These are phyloP conservation scores for Aspergillus kassunensis DNA, from an alignment of 495 filamentous ascomycete genomes.

Conservation along the genomic window DNA sequence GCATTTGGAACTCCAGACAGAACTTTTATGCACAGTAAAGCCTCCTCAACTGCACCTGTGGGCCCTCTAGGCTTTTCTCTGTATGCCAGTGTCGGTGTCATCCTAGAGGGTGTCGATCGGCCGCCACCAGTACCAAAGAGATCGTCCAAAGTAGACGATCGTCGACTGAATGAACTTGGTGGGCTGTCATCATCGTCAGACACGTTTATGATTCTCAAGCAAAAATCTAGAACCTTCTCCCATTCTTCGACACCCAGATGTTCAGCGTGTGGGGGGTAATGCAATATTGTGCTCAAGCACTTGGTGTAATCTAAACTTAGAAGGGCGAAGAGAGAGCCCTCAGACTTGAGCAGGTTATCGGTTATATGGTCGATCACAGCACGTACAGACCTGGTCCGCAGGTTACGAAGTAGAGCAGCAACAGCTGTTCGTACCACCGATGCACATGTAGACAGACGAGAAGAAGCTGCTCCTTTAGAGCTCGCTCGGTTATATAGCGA, in stretches of 20 bases:
- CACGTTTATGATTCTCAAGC: slow-evolving; percentile 30
- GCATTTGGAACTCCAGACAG: slow-evolving; percentile 68
- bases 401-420: slow-evolving; percentile 58
- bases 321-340: slow-evolving; percentile 63
- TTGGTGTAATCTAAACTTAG: slow-evolving; percentile 75
- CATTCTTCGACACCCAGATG: slow-evolving; percentile 65
- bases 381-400: slow-evolving; percentile 72
- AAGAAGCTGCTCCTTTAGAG: slow-evolving; percentile 40
- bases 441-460: slow-evolving; percentile 67
- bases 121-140: slow-evolving; percentile 22
- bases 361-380: slow-evolving; percentile 77
- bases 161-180: slow-evolving; percentile 25
- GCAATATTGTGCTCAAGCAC: slow-evolving; percentile 64
- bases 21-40: slow-evolving; percentile 61
- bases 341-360: slow-evolving; percentile 60
- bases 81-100: slow-evolving; percentile 24
- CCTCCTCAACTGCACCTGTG: slow-evolving; percentile 47
- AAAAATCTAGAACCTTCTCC: slow-evolving; percentile 66
- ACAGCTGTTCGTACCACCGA: slow-evolving; percentile 67
- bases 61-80: slow-evolving; percentile 26
- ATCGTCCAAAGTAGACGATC: slow-evolving; percentile 26
- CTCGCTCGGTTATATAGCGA: slow-evolving; percentile 55
- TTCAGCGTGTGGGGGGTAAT: slow-evolving; percentile 71
- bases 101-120: slow-evolving; percentile 31
- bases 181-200: slow-evolving; percentile 27